phyloP scores from a whole-genome alignment of 2,329 filamentous ascomycete species.

The Coniella lustricola region DNA sequence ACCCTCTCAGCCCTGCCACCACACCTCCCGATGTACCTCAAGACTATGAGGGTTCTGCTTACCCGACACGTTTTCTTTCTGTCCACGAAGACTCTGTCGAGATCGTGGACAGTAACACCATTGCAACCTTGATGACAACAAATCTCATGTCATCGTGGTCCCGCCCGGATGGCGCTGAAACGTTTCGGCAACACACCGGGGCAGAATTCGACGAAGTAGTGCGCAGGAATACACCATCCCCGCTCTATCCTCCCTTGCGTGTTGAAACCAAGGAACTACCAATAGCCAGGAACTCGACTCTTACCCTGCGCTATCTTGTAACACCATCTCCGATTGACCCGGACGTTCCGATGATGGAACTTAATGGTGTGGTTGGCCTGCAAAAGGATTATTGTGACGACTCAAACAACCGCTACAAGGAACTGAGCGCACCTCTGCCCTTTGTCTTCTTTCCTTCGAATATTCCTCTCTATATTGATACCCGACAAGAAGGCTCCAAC shows the following conservation, averaged over 20 bases:
- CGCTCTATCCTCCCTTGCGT: slow-evolving; percentile 36
- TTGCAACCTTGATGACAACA: slow-evolving; percentile 67
- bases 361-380: slow-evolving; percentile 71
- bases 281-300: slow-evolving; percentile 42
- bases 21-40: slow-evolving; percentile 60
- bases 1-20: slow-evolving; percentile 69
- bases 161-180: slow-evolving; percentile 53
- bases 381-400: slow-evolving; percentile 66
- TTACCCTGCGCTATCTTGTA: slow-evolving; percentile 64
- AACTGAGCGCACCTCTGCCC: slow-evolving; percentile 57
- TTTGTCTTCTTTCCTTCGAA: slow-evolving; percentile 84
- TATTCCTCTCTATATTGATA: slow-evolving; percentile 89
- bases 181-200: slow-evolving; percentile 60
- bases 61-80: slow-evolving; percentile 58
- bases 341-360: slow-evolving; percentile 55
- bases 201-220: slow-evolving; percentile 64
- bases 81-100: slow-evolving; percentile 60
- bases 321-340: slow-evolving; percentile 47
- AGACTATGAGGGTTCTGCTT: slow-evolving; percentile 64
- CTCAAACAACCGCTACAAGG: slow-evolving; percentile 59
- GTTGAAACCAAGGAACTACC: slow-evolving; percentile 47
- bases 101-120: slow-evolving; percentile 66
- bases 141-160: slow-evolving; percentile 74
- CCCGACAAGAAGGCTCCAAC: slow-evolving; percentile 74
- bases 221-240: slow-evolving; percentile 27